Evolutionary conservation across 2,329 filamentous ascomycete genomes (phyloP).

Genomic region (Pleomassaria siparia): DNA sequence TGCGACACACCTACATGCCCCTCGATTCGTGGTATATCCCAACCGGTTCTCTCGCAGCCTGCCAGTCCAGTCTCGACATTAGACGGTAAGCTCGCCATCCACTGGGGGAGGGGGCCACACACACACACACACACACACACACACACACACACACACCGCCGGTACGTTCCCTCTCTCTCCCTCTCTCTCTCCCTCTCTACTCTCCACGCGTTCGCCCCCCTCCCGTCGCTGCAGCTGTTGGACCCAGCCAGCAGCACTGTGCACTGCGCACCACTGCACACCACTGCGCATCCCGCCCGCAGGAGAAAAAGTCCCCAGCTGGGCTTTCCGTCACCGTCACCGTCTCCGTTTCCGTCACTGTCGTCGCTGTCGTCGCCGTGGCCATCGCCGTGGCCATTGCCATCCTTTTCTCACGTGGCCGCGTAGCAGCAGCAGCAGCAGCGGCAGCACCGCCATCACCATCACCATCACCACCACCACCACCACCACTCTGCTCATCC

Average conservation of each 20-base stretch:
- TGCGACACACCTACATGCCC: slow-evolving; percentile 1
- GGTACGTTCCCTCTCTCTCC: slow-evolving; percentile 9
- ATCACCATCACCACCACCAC: slow-evolving; percentile 7
- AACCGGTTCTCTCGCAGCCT: no score
- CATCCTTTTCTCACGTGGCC: slow-evolving; percentile 1
- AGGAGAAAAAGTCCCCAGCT: no score
- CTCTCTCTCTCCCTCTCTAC: neutral
- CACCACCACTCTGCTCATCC: slow-evolving; percentile 5
- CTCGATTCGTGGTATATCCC: slow-evolving; percentile 4
- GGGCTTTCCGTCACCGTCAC: neutral
- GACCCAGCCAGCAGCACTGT: no score
- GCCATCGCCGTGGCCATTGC: no score
- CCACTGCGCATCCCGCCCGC: neutral
- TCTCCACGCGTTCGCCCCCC: slow-evolving; percentile 14
- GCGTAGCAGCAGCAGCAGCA: neutral
- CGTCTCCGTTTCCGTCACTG: neutral
- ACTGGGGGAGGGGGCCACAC: no score
- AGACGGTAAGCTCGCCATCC: slow-evolving; percentile 9
- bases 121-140: no score
- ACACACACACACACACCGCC: no score
- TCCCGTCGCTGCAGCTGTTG: slow-evolving; percentile 13
- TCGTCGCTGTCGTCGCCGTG: slow-evolving; percentile 4
- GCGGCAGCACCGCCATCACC: no score
- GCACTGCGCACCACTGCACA: no score
- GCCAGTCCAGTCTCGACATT: no score